These are phyloP conservation scores for Gliomastix tumulicola DNA, from an alignment of 2,329 filamentous ascomycete genomes.

Conservation along the genomic window DNA sequence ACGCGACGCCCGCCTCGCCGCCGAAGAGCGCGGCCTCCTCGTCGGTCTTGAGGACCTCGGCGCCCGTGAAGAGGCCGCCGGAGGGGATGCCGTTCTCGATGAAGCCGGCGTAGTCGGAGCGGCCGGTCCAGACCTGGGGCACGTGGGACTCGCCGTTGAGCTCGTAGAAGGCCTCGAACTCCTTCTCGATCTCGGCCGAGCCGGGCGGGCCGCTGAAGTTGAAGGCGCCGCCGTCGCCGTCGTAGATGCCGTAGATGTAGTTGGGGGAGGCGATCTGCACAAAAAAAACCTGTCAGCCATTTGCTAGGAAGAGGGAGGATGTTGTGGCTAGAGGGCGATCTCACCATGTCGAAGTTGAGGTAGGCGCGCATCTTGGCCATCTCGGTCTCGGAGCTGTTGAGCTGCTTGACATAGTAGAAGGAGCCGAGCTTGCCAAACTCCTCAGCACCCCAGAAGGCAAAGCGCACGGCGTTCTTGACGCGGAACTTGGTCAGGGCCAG, in stretches of 20 bases:
- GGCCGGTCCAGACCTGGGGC: conserved; percentile 56
- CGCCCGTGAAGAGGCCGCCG: conserved; percentile 63
- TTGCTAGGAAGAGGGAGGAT: no score
- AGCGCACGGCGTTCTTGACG: conserved; percentile 40
- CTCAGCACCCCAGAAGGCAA: conserved; percentile 45
- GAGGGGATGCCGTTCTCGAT: conserved; percentile 58
- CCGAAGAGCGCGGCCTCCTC: conserved; percentile 55
- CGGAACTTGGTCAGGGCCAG: conserved; percentile 31
- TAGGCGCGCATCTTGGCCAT: conserved; percentile 43
- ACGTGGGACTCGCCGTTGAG: conserved; percentile 42
- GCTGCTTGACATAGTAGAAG: conserved; percentile 36
- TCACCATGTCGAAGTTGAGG: conserved; percentile 53
- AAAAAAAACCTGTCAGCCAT: no score
- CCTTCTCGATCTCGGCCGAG: conserved; percentile 50
- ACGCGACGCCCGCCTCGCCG: conserved; percentile 45
- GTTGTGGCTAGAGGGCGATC: no score
- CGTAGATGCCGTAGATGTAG: conserved; percentile 48
- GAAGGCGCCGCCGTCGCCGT: conserved; percentile 53
- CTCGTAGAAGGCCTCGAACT: conserved; percentile 50
- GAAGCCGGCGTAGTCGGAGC: conserved; percentile 63
- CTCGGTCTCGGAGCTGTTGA: conserved; percentile 33
- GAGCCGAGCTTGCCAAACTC: conserved; percentile 42
- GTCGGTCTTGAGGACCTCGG: conserved; percentile 55
- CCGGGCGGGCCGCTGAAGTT: conserved; percentile 47
- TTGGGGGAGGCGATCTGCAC: conserved; percentile 36